Percentiles rank a stretch among this genome's conserved stretches.
phyloP scores from a whole-genome alignment of 495 filamentous ascomycete genomes.

The Coniosporium apollinis region DNA sequence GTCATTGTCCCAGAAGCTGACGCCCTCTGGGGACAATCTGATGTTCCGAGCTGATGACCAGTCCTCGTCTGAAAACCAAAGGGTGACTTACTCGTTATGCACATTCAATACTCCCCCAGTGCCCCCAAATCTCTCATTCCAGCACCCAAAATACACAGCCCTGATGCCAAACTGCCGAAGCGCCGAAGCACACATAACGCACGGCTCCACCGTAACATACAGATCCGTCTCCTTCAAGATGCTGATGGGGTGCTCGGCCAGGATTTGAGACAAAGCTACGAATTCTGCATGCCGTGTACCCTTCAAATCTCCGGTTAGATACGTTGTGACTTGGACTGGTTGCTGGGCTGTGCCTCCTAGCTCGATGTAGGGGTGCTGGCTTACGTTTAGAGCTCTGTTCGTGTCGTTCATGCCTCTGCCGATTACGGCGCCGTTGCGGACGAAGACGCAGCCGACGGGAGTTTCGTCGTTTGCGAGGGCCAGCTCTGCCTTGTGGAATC shows the following conservation, averaged over 20 bases:
- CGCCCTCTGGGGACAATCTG: no score
- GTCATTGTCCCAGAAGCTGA: no score
- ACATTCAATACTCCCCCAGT: conserved; percentile 80
- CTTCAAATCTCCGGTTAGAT: conserved; percentile 31
- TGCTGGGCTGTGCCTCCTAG: no score
- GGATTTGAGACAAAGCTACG: conserved; percentile 54
- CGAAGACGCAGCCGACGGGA: conserved; percentile 89
- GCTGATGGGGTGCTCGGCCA: conserved; percentile 36
- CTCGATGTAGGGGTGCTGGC: no score
- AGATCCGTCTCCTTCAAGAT: conserved; percentile 57
- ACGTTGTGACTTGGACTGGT: no score
- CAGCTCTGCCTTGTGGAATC: conserved; percentile 43
- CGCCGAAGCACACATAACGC: conserved; percentile 94
- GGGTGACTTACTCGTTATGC: conserved; percentile 47
- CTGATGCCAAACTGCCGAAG: conserved; percentile 69
- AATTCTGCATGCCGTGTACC: conserved; percentile 93
- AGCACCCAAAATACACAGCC: conserved; percentile 82
- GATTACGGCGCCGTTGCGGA: conserved; percentile 55
- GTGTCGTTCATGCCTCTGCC: conserved; percentile 90
- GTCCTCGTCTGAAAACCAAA: no score
- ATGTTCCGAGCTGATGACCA: no score
- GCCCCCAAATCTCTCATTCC: conserved; percentile 91
- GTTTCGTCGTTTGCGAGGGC: conserved; percentile 77
- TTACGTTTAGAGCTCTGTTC: conserved; percentile 62
- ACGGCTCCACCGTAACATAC: conserved; percentile 95